Percentiles rank a stretch among this genome's conserved stretches.
phyloP scores from a whole-genome alignment of 371 early-diverging fungal genomes.

The Cokeromyces recurvatus region DNA sequence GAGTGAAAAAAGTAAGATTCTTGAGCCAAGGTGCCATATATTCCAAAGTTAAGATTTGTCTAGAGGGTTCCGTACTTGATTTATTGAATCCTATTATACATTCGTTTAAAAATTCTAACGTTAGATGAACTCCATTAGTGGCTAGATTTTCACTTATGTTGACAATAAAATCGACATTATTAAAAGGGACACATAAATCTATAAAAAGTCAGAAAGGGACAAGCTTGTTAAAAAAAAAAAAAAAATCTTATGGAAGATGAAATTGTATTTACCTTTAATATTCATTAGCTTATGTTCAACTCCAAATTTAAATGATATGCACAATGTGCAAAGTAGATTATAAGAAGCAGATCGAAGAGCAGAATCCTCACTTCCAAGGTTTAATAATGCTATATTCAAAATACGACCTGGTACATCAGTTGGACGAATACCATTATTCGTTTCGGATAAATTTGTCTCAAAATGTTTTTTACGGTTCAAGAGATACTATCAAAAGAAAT shows the following conservation, averaged over 20 bases:
- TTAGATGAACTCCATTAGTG: conserved; percentile 66
- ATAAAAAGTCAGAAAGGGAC: conserved; percentile 1
- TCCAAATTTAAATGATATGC: conserved; percentile 72
- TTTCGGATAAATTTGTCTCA: conserved; percentile 53
- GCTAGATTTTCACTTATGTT: conserved; percentile 75
- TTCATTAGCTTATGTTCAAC: conserved; percentile 70
- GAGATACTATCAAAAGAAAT: conserved; percentile 12
- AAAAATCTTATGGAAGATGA: not conserved
- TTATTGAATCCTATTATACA: conserved; percentile 74
- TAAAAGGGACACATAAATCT: conserved; percentile 85
- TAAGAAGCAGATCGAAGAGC: conserved; percentile 76
- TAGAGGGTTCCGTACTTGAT: conserved; percentile 46
- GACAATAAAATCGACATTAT: conserved; percentile 71
- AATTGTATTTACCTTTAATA: conserved; percentile 46
- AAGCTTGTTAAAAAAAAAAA: not conserved
- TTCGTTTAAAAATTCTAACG: conserved; percentile 84
- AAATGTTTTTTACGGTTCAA: conserved; percentile 60
- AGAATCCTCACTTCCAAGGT: conserved; percentile 75
- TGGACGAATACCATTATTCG: conserved; percentile 70
- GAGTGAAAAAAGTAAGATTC: conserved; percentile 61
- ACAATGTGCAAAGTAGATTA: conserved; percentile 74
- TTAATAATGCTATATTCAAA: conserved; percentile 86
- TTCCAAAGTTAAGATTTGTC: conserved; percentile 75
- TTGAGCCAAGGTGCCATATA: conserved; percentile 86
- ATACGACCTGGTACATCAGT: conserved; percentile 87